These are phyloP conservation scores for Pholiota microspora DNA, from an alignment of 768 basidiomycete genomes.

Conservation along the genomic window DNA sequence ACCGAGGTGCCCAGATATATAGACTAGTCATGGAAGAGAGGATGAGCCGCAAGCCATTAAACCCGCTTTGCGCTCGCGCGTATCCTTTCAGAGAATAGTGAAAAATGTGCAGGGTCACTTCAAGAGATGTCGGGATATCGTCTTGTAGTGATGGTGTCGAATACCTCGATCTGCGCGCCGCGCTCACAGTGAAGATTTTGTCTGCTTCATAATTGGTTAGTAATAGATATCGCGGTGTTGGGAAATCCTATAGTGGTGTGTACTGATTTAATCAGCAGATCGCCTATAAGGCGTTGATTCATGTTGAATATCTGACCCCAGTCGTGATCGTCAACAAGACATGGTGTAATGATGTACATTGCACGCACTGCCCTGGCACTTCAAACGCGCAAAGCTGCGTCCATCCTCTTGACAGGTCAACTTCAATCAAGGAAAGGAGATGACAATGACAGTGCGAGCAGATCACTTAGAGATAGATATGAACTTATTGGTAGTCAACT, in stretches of 20 bases:
- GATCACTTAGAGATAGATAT: not conserved
- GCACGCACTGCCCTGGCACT: no score
- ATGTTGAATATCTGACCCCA: not conserved
- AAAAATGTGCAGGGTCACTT: no score
- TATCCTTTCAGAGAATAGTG: not conserved
- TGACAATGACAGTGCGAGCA: no score
- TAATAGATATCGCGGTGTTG: not conserved
- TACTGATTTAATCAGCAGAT: not conserved
- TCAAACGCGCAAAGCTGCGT: no score
- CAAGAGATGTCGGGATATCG: no score
- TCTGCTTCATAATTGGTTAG: not conserved
- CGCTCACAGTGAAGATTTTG: no score
- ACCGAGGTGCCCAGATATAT: not conserved
- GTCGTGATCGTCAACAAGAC: no score
- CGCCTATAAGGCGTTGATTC: not conserved
- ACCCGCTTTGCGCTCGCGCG: not conserved
- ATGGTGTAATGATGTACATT: no score
- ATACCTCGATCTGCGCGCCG: not conserved
- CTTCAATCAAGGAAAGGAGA: no score
- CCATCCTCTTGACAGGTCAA: no score
- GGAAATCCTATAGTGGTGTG: not conserved
- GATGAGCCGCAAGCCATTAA: not conserved
- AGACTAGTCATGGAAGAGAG: not conserved
- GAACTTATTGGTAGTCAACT: no score
- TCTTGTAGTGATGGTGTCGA: no score